These are phyloP conservation scores for Diplodia seriata DNA, from an alignment of 2,329 filamentous ascomycete genomes.

Conservation along the genomic window DNA sequence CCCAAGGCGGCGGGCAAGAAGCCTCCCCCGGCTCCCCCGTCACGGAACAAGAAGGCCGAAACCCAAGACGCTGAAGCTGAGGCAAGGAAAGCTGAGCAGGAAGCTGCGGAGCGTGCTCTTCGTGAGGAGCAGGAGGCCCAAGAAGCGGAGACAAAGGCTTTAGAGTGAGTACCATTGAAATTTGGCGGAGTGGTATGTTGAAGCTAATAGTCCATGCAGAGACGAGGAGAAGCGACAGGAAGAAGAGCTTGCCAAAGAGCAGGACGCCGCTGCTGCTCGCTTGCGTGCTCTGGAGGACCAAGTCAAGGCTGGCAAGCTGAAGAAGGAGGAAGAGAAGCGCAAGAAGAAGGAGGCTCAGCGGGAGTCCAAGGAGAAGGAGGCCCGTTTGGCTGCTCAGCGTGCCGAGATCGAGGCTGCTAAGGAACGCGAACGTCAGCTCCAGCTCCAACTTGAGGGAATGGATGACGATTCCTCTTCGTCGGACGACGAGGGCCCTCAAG, in stretches of 20 bases:
- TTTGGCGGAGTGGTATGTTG: slow-evolving; percentile 20
- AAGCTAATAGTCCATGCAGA: slow-evolving; percentile 58
- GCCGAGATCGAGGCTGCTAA: slow-evolving; percentile 92
- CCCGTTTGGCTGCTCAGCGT: slow-evolving; percentile 80
- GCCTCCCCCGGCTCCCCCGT: slow-evolving; percentile 73
- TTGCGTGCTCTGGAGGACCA: slow-evolving; percentile 92
- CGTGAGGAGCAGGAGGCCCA: slow-evolving; percentile 78
- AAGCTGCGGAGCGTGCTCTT: slow-evolving; percentile 60
- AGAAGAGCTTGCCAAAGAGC: slow-evolving; percentile 79
- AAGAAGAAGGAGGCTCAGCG: slow-evolving; percentile 86
- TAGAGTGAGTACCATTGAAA: slow-evolving; percentile 75
- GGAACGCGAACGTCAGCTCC: slow-evolving; percentile 87
- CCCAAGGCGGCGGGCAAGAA: slow-evolving; percentile 53
- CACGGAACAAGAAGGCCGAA: slow-evolving; percentile 71
- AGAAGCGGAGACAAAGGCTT: slow-evolving; percentile 71
- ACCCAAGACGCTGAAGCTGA: slow-evolving; percentile 65
- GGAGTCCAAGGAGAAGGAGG: slow-evolving; percentile 87
- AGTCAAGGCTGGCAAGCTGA: slow-evolving; percentile 89
- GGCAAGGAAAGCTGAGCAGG: slow-evolving; percentile 65
- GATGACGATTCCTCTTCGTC: slow-evolving; percentile 75
- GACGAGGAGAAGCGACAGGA: slow-evolving; percentile 76
- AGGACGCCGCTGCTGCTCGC: slow-evolving; percentile 79
- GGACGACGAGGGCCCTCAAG: slow-evolving; percentile 74
- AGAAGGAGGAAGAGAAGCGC: slow-evolving; percentile 95
- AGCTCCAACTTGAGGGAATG: slow-evolving; percentile 81